Evolutionary conservation across 495 filamentous ascomycete species (phyloP).

Genomic region (Penicillium coprophilum): DNA sequence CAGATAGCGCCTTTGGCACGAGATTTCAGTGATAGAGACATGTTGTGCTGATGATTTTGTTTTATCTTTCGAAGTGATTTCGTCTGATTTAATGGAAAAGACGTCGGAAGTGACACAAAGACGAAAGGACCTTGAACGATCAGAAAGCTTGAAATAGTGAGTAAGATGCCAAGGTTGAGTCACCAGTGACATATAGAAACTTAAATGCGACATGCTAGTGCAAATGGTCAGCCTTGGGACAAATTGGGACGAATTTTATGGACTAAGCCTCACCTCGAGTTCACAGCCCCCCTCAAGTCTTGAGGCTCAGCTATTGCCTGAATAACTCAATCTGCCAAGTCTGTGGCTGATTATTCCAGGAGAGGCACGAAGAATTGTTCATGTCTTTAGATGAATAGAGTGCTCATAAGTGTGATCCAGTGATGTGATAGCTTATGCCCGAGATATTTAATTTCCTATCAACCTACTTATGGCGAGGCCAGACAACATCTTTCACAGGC

Average conservation of each 20-base stretch:
- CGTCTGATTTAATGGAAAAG: background rate
- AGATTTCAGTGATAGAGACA: constrained; percentile 18
- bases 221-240: background rate
- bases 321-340: background rate
- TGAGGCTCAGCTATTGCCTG: background rate
- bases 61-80: background rate
- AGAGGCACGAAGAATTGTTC: background rate
- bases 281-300: background rate
- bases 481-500: constrained; percentile 24
- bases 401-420: background rate
- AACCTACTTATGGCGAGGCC: constrained; percentile 15
- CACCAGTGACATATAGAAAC: background rate
- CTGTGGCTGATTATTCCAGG: background rate
- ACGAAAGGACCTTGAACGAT: background rate
- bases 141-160: background rate
- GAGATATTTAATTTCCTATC: background rate
- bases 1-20: constrained; percentile 44
- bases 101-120: background rate
- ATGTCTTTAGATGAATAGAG: background rate
- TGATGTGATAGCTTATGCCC: background rate
- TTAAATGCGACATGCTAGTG: background rate
- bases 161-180: background rate
- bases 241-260: background rate
- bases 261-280: background rate
- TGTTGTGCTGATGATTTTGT: background rate